phyloP scores from a whole-genome alignment of 164 flowering plant species.

The Nymphaea thermarum region DNA sequence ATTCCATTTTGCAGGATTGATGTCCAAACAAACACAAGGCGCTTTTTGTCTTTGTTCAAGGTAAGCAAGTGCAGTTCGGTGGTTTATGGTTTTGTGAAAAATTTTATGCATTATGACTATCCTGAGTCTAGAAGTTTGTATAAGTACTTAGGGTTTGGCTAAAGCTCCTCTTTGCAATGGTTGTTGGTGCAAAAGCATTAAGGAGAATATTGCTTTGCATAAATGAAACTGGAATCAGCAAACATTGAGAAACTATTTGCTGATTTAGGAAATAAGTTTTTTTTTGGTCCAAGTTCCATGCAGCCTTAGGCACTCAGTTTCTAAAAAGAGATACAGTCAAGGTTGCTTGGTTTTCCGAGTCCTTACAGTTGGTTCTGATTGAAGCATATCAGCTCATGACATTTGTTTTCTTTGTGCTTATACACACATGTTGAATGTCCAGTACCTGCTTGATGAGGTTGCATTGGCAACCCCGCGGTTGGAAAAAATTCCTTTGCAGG shows the following conservation, averaged over 20 bases:
- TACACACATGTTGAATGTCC: slow-evolving; percentile 1
- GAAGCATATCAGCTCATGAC: neutral
- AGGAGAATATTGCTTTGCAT: too few species aligned
- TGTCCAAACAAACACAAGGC: slow-evolving; percentile 71
- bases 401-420: neutral
- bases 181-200: too few species aligned
- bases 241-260: too few species aligned
- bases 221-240: too few species aligned
- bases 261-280: too few species aligned
- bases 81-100: neutral
- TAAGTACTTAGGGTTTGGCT: too few species aligned
- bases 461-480: slow-evolving; percentile 45
- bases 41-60: slow-evolving; percentile 66
- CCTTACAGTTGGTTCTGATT: neutral
- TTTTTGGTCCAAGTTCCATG: too few species aligned
- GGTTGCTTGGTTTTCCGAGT: neutral
- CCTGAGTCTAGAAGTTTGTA: too few species aligned
- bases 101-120: too few species aligned
- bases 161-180: too few species aligned
- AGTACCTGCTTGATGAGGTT: slow-evolving; percentile 94
- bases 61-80: slow-evolving; percentile 24
- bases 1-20: slow-evolving; percentile 66
- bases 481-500: slow-evolving; percentile 74
- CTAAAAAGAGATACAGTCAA: too few species aligned
- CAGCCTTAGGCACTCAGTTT: too few species aligned